phyloP scores from a whole-genome alignment of 805 yeast species.

The Komagataella kurtzmanii region DNA sequence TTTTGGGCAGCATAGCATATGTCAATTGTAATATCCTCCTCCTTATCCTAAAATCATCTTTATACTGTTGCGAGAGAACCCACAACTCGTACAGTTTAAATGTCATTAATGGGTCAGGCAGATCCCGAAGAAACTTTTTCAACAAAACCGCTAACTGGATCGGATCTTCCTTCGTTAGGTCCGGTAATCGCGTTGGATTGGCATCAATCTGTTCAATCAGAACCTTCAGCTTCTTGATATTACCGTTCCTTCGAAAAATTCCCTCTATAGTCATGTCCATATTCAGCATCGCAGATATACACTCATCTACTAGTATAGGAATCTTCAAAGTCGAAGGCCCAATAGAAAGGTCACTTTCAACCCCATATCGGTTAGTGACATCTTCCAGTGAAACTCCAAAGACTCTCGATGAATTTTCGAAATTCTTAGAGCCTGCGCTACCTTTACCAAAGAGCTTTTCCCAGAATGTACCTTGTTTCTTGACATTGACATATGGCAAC shows the following conservation, averaged over 20 bases:
- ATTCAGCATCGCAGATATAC: conserved; percentile 68
- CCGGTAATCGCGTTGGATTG: conserved; percentile 59
- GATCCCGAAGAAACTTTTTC: conserved; percentile 82
- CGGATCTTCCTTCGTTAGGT: conserved; percentile 60
- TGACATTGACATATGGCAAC: conserved; percentile 25
- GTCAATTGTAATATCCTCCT: conserved; percentile 46
- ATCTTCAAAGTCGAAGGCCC: conserved; percentile 71
- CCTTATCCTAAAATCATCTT: conserved; percentile 26
- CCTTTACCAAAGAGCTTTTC: conserved; percentile 25
- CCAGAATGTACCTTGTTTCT: conserved; percentile 35
- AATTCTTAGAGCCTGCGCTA: background rate
- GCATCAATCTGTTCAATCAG: conserved; percentile 62
- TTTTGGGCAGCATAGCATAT: conserved; percentile 68
- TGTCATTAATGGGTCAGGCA: conserved; percentile 86
- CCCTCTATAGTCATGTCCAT: conserved; percentile 96
- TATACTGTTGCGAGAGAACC: conserved; percentile 49
- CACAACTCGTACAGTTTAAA: conserved; percentile 64
- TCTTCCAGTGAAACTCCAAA: conserved; percentile 70
- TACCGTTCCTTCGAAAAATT: conserved; percentile 91
- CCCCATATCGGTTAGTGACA: conserved; percentile 58
- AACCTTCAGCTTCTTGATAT: conserved; percentile 68
- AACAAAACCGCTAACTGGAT: conserved; percentile 88
- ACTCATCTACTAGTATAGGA: conserved; percentile 80
- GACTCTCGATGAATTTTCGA: conserved; percentile 25
- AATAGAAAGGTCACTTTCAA: conserved; percentile 72